Conservation (phyloP, 108 stramenopile genomes). For the Nannochloropsis salina region DNA sequence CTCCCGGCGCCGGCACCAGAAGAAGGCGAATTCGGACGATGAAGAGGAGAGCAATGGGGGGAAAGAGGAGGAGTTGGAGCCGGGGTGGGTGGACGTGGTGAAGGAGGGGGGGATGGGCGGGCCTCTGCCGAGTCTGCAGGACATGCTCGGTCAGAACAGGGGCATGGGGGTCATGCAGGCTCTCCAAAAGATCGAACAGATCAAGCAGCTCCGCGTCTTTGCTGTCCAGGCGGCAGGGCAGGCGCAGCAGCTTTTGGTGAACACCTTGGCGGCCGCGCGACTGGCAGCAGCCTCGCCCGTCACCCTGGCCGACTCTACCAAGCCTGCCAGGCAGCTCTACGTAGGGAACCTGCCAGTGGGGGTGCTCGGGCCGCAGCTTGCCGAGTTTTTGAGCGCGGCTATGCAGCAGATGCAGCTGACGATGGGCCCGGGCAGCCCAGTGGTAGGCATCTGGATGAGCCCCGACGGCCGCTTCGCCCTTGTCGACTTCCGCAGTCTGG, state of each 20-base stretch:
- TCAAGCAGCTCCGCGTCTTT: conserved; percentile 17
- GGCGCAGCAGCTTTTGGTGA: conserved; percentile 9
- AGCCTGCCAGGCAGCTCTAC: conserved; percentile 23
- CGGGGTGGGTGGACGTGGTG: background rate
- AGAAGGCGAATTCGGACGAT: background rate
- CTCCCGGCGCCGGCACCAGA: background rate
- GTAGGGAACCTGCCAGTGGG: conserved; percentile 35
- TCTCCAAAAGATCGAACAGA: conserved; percentile 20
- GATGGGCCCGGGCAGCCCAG: background rate
- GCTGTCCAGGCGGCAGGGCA: conserved; percentile 6
- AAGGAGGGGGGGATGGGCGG: conserved; percentile 9
- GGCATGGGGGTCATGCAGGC: conserved; percentile 4
- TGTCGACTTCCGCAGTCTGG: conserved; percentile 29
- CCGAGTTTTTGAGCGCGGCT: conserved; percentile 33
- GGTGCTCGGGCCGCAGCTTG: conserved; percentile 23
- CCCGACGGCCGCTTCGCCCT: conserved; percentile 32
- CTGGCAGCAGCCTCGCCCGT: conserved; percentile 11
- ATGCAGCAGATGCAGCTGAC: conserved; percentile 29
- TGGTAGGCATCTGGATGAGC: conserved; percentile 30
- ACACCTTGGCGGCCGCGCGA: conserved; percentile 9
- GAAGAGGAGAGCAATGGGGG: background rate
- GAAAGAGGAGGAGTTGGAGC: background rate
- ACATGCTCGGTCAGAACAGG: background rate
- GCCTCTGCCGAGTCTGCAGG: background rate
- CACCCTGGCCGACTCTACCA: background rate